These are phyloP conservation scores for Dacryopinax primogenitus DNA, from an alignment of 768 basidiomycete genomes.

Conservation along the genomic window DNA sequence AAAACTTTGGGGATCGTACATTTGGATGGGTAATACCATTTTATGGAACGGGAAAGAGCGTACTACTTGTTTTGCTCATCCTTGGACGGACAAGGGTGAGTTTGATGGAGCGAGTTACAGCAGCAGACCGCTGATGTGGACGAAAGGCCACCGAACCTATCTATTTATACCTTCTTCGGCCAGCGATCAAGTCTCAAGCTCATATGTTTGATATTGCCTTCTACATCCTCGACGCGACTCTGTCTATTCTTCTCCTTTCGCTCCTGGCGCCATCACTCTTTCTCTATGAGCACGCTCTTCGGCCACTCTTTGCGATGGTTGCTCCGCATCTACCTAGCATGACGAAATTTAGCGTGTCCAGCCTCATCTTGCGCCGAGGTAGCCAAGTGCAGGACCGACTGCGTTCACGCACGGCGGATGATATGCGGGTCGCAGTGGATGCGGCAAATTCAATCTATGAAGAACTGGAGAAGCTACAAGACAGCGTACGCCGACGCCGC, in stretches of 20 bases:
- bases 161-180: constrained; percentile 66
- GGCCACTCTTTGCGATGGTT: background rate
- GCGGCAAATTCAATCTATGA: constrained; percentile 12
- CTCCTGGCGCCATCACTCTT: constrained; percentile 24
- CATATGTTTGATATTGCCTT: constrained; percentile 50
- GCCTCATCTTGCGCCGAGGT: background rate
- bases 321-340: background rate
- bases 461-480: constrained; percentile 14
- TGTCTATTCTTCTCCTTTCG: constrained; percentile 34
- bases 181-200: constrained; percentile 62
- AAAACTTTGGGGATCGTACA: constrained; percentile 49
- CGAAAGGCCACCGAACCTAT: constrained; percentile 76
- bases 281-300: background rate
- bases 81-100: constrained; percentile 61
- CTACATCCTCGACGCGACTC: constrained; percentile 46
- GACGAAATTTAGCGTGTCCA: background rate
- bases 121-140: background rate
- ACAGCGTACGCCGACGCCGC: constrained; percentile 10
- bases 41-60: constrained; percentile 67
- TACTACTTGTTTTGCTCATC: constrained; percentile 59
- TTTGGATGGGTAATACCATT: constrained; percentile 66
- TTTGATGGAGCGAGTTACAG: constrained; percentile 11
- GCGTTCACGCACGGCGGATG: background rate
- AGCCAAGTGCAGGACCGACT: background rate
- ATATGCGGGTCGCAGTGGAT: constrained; percentile 10